Percentiles rank a stretch among this genome's conserved stretches.
phyloP scores from a whole-genome alignment of 2,329 filamentous ascomycete genomes.

The Trichoderma semiorbis region DNA sequence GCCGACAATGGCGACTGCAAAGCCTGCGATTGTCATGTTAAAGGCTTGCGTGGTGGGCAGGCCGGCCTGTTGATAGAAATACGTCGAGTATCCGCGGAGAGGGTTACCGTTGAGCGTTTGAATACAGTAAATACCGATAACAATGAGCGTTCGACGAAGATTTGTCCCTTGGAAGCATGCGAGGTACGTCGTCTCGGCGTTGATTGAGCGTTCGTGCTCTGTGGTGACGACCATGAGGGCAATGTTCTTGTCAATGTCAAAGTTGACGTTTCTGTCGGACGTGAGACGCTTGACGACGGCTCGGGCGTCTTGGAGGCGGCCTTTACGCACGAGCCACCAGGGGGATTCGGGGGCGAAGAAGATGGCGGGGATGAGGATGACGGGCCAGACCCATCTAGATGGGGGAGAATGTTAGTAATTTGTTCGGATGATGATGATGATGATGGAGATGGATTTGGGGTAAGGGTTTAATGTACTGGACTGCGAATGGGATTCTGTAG shows the following conservation, averaged over 20 bases:
- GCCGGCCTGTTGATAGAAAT: constrained; percentile 33
- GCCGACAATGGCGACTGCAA: constrained; percentile 38
- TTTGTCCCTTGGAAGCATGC: constrained; percentile 44
- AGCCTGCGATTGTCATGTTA: constrained; percentile 32
- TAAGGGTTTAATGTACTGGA: constrained; percentile 30
- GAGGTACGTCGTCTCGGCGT: constrained; percentile 36
- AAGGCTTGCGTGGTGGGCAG: constrained; percentile 27
- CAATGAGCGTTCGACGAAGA: constrained; percentile 50
- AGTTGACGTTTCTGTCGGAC: not conserved
- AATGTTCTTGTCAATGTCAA: constrained; percentile 31
- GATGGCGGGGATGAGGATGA: constrained; percentile 38
- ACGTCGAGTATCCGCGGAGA: constrained; percentile 28
- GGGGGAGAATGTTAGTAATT: not conserved
- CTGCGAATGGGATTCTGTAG: constrained; percentile 45
- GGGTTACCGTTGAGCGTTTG: constrained; percentile 27
- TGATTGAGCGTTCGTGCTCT: constrained; percentile 35
- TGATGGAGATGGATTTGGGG: not conserved
- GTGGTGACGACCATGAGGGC: constrained; percentile 43
- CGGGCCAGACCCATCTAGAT: constrained; percentile 42
- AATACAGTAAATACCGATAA: constrained; percentile 32
- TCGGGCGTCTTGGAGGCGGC: constrained; percentile 30
- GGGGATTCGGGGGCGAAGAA: constrained; percentile 44
- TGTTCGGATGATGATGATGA: not conserved
- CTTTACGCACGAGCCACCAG: constrained; percentile 39
- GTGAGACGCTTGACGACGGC: constrained; percentile 30